phyloP scores from a whole-genome alignment of 768 basidiomycete species.

The Auricularia sp. region DNA sequence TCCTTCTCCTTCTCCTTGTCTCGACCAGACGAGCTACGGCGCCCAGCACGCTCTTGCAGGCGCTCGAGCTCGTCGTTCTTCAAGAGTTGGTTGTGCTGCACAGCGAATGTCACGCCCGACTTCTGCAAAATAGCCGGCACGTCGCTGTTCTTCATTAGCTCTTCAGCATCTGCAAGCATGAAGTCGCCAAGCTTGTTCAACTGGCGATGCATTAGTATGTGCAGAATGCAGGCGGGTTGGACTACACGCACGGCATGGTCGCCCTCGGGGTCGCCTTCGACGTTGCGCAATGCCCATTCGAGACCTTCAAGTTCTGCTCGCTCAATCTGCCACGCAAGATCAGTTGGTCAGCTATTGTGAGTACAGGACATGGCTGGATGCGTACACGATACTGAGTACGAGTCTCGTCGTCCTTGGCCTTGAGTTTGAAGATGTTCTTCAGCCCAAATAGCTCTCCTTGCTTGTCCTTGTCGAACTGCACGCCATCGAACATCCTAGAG shows the following conservation, averaged over 20 bases:
- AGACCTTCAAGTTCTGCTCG: slow-evolving; percentile 60
- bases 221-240: slow-evolving; percentile 8
- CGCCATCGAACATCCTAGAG: slow-evolving; percentile 64
- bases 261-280: slow-evolving; percentile 38
- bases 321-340: slow-evolving; percentile 48
- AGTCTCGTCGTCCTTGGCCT: slow-evolving; percentile 59
- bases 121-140: slow-evolving; percentile 46
- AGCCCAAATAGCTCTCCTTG: slow-evolving; percentile 80
- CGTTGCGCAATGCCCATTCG: slow-evolving; percentile 70
- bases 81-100: slow-evolving; percentile 63
- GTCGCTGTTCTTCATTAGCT: slow-evolving; percentile 46
- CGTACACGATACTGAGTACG: slow-evolving; percentile 42
- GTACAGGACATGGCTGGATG: neutral
- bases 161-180: slow-evolving; percentile 12
- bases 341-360: neutral
- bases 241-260: slow-evolving; percentile 10
- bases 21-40: slow-evolving; percentile 8
- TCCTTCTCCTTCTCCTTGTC: slow-evolving; percentile 6
- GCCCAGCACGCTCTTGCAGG: slow-evolving; percentile 28
- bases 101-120: slow-evolving; percentile 61
- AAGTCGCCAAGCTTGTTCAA: slow-evolving; percentile 25
- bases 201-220: slow-evolving; percentile 20
- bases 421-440: slow-evolving; percentile 74
- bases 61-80: slow-evolving; percentile 39
- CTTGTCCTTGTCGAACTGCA: slow-evolving; percentile 64